Conservation (phyloP, 1,284 basidiomycete genomes). For the Cutaneotrichosporon cutaneum region DNA sequence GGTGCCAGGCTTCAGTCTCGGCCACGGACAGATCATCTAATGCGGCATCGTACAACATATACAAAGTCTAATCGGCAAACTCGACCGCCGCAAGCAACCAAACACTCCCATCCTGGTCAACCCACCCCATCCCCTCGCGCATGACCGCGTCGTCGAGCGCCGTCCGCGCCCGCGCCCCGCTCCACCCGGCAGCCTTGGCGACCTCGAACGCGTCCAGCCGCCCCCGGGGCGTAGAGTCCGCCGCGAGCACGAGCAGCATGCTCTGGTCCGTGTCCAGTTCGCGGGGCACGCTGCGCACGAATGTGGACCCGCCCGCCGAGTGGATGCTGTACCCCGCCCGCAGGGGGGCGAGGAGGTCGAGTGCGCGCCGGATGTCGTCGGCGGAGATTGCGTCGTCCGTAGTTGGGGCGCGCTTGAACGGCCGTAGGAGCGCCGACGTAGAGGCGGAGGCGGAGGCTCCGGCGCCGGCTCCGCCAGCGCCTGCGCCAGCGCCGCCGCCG, state of each 20-base stretch:
- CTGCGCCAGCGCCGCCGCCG: too few relatives aligned
- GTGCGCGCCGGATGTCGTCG: constrained; percentile 79
- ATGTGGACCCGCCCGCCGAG: constrained; percentile 26
- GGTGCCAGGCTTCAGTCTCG: too few relatives aligned
- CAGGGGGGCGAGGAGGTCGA: constrained; percentile 82
- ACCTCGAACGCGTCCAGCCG: constrained; percentile 58
- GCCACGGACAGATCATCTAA: too few relatives aligned
- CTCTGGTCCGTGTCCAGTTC: constrained; percentile 81
- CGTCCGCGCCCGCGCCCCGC: constrained; percentile 66
- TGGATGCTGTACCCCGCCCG: constrained; percentile 85
- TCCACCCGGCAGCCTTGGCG: constrained; percentile 65
- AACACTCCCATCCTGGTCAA: constrained; percentile 63
- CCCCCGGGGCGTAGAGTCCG: constrained; percentile 62
- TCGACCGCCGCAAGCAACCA: constrained; percentile 44
- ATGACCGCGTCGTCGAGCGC: constrained; percentile 87
- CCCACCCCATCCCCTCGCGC: constrained; percentile 88
- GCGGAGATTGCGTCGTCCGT: constrained; percentile 59
- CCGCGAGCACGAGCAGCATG: constrained; percentile 70
- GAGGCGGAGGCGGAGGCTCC: too few relatives aligned
- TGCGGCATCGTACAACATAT: too few relatives aligned
- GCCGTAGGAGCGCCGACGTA: too few relatives aligned
- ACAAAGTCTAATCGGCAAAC: constrained; percentile 28
- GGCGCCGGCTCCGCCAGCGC: too few relatives aligned
- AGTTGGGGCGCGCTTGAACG: not conserved
- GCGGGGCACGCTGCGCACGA: constrained; percentile 52